These are phyloP conservation scores for Colletotrichum coccodes DNA, from an alignment of 2,329 filamentous ascomycete genomes.

Conservation along the genomic window DNA sequence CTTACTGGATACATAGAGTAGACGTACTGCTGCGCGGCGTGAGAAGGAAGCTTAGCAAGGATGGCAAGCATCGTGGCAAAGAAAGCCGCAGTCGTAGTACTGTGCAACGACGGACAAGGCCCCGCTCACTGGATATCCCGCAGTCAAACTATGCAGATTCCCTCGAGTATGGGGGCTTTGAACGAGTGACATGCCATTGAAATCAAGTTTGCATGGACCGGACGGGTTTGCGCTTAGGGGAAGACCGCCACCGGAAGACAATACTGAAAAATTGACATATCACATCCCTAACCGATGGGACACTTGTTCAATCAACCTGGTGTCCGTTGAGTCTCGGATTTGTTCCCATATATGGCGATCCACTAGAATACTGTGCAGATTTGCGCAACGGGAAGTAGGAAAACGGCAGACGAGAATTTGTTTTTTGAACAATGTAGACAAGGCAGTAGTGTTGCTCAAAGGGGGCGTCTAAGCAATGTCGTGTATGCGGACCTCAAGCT, in stretches of 20 bases:
- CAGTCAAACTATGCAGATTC: slow-evolving; percentile 14
- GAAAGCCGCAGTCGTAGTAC: slow-evolving; percentile 2
- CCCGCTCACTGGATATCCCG: slow-evolving; percentile 6
- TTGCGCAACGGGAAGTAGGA: background rate
- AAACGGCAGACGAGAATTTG: background rate
- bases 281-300: background rate
- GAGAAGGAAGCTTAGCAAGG: background rate
- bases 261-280: slow-evolving; percentile 11
- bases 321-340: background rate
- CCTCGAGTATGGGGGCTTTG: background rate
- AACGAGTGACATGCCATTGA: background rate
- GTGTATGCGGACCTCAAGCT: background rate
- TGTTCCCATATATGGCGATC: background rate
- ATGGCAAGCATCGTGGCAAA: slow-evolving; percentile 7
- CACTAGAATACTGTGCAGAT: background rate
- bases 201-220: background rate
- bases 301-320: background rate
- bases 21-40: background rate
- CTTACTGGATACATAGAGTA: background rate
- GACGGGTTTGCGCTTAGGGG: background rate
- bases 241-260: slow-evolving; percentile 1
- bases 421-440: background rate
- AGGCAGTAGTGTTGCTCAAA: background rate
- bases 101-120: slow-evolving; percentile 25
- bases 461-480: background rate